A percentile compares a stretch with the other conserved stretches of the same genome.
Evolutionary conservation across 129 eudicot species (phyloP).

Genomic region (Silybum marianum): DNA sequence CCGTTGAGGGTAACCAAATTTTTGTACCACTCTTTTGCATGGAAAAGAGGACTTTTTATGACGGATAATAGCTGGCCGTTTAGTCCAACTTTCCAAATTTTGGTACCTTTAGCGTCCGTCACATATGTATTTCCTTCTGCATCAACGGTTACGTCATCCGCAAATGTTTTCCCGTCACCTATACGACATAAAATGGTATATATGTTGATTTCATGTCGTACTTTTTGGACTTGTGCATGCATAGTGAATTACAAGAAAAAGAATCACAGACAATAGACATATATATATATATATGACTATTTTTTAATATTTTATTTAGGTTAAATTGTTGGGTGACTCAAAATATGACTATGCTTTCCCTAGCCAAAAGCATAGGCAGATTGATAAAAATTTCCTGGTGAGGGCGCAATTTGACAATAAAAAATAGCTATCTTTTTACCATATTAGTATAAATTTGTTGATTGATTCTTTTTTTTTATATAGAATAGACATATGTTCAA

Average conservation of each 20-base stretch:
- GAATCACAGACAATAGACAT: neutral
- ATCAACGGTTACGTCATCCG: slow-evolving; percentile 72
- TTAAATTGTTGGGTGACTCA: no score
- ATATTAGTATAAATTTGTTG: no score
- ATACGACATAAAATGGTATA: neutral
- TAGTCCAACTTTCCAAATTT: slow-evolving; percentile 59
- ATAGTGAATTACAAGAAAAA: neutral
- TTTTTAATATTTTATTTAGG: no score
- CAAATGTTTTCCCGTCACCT: slow-evolving; percentile 53
- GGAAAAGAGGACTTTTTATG: slow-evolving; percentile 54
- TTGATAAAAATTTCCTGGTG: no score
- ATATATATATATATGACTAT: no score
- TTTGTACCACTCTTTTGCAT: slow-evolving; percentile 51
- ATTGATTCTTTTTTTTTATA: no score
- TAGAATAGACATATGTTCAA: no score
- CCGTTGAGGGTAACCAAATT: slow-evolving; percentile 60
- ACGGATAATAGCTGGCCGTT: slow-evolving; percentile 41
- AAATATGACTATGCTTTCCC: no score
- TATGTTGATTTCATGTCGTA: neutral
- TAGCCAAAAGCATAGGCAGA: no score
- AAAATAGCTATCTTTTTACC: no score
- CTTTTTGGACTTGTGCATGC: neutral
- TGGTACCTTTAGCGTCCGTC: slow-evolving; percentile 52
- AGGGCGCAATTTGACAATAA: no score
- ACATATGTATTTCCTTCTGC: slow-evolving; percentile 63